phyloP scores from a whole-genome alignment of 2,329 filamentous ascomycete species.

The Zymoseptoria brevis region DNA sequence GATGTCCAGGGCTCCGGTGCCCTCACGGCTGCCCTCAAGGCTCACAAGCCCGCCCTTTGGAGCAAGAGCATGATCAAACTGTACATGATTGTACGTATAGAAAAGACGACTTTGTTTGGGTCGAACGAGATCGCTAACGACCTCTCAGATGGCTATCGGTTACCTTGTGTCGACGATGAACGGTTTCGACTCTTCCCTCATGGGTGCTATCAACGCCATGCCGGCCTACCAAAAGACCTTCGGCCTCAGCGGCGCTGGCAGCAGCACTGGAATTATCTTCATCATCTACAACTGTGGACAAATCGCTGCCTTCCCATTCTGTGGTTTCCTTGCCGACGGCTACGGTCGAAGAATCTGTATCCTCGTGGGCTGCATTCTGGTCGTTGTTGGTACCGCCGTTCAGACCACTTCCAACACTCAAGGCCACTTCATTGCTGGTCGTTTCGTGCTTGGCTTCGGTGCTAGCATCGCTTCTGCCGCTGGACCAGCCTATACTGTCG shows the following conservation, averaged over 20 bases:
- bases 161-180: slow-evolving; percentile 20
- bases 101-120: background rate
- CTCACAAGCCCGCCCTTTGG: slow-evolving; percentile 17
- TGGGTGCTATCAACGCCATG: slow-evolving; percentile 49
- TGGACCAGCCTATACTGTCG: slow-evolving; percentile 54
- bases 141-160: slow-evolving; percentile 11
- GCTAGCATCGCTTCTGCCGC: slow-evolving; percentile 49
- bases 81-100: slow-evolving; percentile 12
- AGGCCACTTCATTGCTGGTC: slow-evolving; percentile 46
- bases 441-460: slow-evolving; percentile 40
- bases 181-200: slow-evolving; percentile 30
- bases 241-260: slow-evolving; percentile 40
- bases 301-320: slow-evolving; percentile 43
- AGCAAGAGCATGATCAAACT: slow-evolving; percentile 20
- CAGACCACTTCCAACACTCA: slow-evolving; percentile 42
- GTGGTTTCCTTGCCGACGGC: slow-evolving; percentile 33
- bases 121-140: background rate
- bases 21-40: slow-evolving; percentile 16
- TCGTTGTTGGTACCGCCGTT: slow-evolving; percentile 45
- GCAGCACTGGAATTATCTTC: slow-evolving; percentile 42
- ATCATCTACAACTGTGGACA: slow-evolving; percentile 41
- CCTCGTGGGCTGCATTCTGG: slow-evolving; percentile 47
- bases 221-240: slow-evolving; percentile 44
- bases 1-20: slow-evolving; percentile 18
- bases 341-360: slow-evolving; percentile 49